Conservation (phyloP, 2,329 filamentous ascomycete genomes). For the Colletotrichum shisoi region DNA sequence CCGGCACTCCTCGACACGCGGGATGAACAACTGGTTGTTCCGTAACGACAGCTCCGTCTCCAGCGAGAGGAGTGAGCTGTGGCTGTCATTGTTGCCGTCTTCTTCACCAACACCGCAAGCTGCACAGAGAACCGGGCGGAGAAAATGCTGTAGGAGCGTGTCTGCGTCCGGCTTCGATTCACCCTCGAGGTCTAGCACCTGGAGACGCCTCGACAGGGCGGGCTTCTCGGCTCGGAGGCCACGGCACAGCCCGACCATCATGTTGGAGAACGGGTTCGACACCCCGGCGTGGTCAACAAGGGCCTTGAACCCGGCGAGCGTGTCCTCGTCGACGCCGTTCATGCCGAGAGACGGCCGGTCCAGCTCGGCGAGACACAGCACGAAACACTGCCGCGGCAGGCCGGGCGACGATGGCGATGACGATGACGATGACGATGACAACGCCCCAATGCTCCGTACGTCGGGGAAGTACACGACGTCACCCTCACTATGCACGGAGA, state of each 20-base stretch:
- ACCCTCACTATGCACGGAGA: neutral
- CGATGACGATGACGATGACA: neutral
- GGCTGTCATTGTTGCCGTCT: fast-evolving
- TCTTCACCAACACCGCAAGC: no score
- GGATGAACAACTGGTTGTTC: neutral
- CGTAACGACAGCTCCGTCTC: conserved; percentile 13
- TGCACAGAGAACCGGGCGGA: neutral
- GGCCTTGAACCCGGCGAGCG: neutral
- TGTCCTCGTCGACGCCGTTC: neutral
- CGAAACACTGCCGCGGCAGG: neutral
- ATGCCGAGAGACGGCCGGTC: conserved; percentile 13
- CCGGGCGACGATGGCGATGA: no score
- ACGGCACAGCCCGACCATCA: conserved; percentile 14
- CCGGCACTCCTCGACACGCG: conserved; percentile 4
- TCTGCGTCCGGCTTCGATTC: conserved; percentile 1
- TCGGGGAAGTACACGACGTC: neutral
- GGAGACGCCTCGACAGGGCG: neutral
- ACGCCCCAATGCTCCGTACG: neutral
- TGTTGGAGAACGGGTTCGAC: conserved; percentile 13
- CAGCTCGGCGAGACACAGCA: conserved; percentile 15
- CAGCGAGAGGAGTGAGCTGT: neutral
- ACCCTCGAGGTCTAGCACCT: conserved; percentile 10
- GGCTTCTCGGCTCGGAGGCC: conserved; percentile 13
- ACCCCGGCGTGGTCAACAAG: neutral
- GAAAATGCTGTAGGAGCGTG: neutral